Conservation (phyloP, 106 monocot species). For the Dendrobium catenatum region DNA sequence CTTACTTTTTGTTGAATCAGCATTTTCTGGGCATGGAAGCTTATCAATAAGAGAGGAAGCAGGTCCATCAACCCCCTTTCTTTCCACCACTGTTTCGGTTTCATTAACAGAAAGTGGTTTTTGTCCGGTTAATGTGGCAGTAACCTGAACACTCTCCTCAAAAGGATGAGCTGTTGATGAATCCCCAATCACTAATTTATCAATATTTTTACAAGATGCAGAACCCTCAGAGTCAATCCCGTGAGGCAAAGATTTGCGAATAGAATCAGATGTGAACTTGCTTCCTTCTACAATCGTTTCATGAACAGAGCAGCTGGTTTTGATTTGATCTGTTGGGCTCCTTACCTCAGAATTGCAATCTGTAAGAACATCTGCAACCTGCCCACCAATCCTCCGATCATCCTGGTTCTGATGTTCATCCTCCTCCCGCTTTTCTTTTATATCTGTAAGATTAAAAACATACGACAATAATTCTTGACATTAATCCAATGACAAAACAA, state of each 20-base stretch:
- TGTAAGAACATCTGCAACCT: constrained; percentile 1
- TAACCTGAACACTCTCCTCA: constrained; percentile 6
- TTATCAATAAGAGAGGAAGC: constrained; percentile 10
- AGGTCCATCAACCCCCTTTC: constrained; percentile 1
- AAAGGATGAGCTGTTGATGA: neutral
- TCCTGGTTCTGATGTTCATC: constrained; percentile 6
- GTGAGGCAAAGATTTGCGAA: constrained; percentile 9
- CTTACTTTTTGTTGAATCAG: constrained; percentile 15
- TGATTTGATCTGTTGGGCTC: constrained; percentile 24
- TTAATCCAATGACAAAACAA: constrained; percentile 4
- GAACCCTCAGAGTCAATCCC: constrained; percentile 7
- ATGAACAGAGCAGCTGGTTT: constrained; percentile 7
- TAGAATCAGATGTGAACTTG: constrained; percentile 9
- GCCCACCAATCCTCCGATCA: neutral
- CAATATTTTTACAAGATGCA: constrained; percentile 10
- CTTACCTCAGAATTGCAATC: constrained; percentile 19
- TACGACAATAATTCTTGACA: neutral
- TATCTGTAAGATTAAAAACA: neutral
- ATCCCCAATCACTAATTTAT: constrained; percentile 14
- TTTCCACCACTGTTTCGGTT: constrained; percentile 8
- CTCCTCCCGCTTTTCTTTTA: constrained; percentile 12
- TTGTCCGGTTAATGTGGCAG: constrained; percentile 5
- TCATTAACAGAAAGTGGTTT: neutral
- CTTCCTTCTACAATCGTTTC: constrained; percentile 33
- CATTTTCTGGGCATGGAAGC: constrained; percentile 7